Evolutionary conservation across 1,284 basidiomycete species (phyloP), one percentile per base, ranked within the genome.

Genomic region (Melampsora larici-populina): DNA sequence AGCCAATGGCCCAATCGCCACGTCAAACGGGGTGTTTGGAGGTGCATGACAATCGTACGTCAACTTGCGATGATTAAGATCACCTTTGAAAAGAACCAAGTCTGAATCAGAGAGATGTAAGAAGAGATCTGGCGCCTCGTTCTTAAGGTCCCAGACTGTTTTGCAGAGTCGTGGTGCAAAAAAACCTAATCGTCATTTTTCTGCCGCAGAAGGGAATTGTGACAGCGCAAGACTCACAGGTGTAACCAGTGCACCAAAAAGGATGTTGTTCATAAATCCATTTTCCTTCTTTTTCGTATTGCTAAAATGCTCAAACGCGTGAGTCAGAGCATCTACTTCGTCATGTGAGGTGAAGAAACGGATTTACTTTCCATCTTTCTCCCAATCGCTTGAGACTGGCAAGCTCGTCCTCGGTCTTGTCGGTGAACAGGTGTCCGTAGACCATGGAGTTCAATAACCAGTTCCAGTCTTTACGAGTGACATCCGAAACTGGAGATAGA

Each of bases 201-300:
- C 21, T 9, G 21, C 36, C 36, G 40, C 55, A 31, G 36, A 43
- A 68, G n/a, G 49, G 24, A 15, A 58, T 29, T 15, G 69, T 48
- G 48, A 36, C 33, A 31, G 21, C 24, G 21, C 13, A 66, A 79
- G 81, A 79, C 66, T 82, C 82, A 83, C 89, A 94, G 69, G 92
- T 94, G 85, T 92, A 94, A n/a, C 93, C 92, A 18, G 81, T 80
- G 78, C 80, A 94, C 93, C 93, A 96, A 88, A 94, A 96, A 24
- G 95, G 93, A 82, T 97, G 96, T 84, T 94, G 92, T 84, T 97
- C 93, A 84, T 97, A 98, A 70, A 93, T 88, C 92, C 93, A 97
- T 86, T 90, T 92, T 65, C 93, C 93, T 83, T 96, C 90, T 82
- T 89, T 90, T 85, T 94, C 94, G 84, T 97, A 99, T 88, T 92